Base-by-base conservation (phyloP, 441 rosid species). In the Adansonia grandidieri region DNA sequence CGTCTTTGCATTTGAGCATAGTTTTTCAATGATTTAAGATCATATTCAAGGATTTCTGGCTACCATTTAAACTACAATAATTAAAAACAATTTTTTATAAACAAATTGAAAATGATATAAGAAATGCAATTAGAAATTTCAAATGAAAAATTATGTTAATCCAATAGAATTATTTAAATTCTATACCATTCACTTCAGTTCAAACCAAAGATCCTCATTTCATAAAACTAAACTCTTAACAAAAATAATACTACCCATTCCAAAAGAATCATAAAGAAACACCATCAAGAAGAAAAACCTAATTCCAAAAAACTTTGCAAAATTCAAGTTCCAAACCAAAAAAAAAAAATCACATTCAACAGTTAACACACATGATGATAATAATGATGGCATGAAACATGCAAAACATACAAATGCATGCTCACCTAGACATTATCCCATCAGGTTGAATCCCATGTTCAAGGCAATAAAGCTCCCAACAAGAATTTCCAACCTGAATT, bases 361-460 rank as follows among this genome's bases (percentile, higher is more conserved):
- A 37, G 53, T 65, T 53, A 14, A 22, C 6, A 42, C 3, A 17
- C 17, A 5, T 60, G 70, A 77, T 20, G 6, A 14, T 51, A 13
- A 51, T 7, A 20, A 4, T 9, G 4, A 77, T 44, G 1, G 17
- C 14, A 69, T 69, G 58, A 22, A 6, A 6, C 45, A 50, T 47
- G 48, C 13, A 19, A 22, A 60, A 53, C 45, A 45, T 0, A 44
- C 13, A 53, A 0, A 48, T 4, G 56, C 1, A 64, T n/a, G 42
- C 11, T 13, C 70, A 92, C 95, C 93, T 86, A 17, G 97, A 91
- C 97, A 92, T 89, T 78, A 28, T 84, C 64, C 97, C 97, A 83
- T 92, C 97, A 51, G 92, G 91, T 0, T 89, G 94, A 69, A 92
- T 91, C 2, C 86, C 94, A 89, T 92, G 94, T 80, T 92, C 94